These are phyloP conservation scores for Plantago rigida DNA, from an alignment of 305 asterid species.

Conservation along the genomic window DNA sequence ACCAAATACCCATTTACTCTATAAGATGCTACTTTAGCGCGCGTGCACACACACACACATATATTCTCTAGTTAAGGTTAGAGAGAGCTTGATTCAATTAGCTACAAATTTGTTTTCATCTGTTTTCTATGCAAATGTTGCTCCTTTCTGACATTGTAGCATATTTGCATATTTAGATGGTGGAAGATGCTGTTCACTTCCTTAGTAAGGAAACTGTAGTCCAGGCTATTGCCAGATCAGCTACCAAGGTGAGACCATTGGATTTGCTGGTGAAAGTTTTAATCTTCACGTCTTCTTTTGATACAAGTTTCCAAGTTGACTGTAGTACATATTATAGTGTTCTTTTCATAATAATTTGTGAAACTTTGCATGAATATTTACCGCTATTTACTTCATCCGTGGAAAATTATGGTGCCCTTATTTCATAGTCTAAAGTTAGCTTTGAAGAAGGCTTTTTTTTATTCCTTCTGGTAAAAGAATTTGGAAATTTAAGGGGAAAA, in stretches of 20 bases:
- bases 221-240: conserved; percentile 95
- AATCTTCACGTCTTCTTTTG: conserved; percentile 8
- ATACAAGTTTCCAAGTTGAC: not conserved
- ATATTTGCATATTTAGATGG: conserved; percentile 50
- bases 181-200: conserved; percentile 99
- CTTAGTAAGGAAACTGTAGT: conserved; percentile 89
- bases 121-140: conserved; percentile 16
- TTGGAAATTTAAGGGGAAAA: no score
- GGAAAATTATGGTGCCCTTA: conserved; percentile 6
- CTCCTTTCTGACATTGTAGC: conserved; percentile 22
- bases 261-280: conserved; percentile 9
- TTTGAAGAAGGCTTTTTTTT: not conserved
- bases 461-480: no score
- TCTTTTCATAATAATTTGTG: not conserved
- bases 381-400: conserved; percentile 1
- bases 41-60: not conserved
- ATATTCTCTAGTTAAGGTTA: conserved; percentile 11
- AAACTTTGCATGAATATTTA: not conserved
- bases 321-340: not conserved
- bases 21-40: no score
- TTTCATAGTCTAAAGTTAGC: not conserved
- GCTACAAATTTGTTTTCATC: conserved; percentile 1
- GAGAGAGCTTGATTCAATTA: conserved; percentile 19
- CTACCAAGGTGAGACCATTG: conserved; percentile 68
- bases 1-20: no score